Base-by-base conservation (phyloP, 2,329 filamentous ascomycete species). In the Fusarium sp. region DNA sequence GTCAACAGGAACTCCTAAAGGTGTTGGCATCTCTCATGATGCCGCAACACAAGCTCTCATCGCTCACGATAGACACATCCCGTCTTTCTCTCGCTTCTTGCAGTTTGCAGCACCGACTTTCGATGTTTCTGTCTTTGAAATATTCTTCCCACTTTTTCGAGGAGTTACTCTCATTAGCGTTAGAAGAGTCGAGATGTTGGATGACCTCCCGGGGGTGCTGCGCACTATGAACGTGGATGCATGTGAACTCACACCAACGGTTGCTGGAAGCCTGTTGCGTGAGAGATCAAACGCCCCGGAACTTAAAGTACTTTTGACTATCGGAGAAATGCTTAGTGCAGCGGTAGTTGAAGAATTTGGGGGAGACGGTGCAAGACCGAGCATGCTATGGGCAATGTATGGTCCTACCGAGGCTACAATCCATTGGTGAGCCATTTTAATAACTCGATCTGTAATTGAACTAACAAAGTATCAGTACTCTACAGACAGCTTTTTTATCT, bases 51-150 rank as follows among this genome's bases (percentile, higher is more conserved):
- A 97, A 76, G 93, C 91, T 56, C 79, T 97, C 9, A 83, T 97
- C 42, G 92, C 93, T 3, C 94, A 97, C 74, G 85, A 96, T 72
- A 83, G 81, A 45, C 88, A 94, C 70, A 89, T 97, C 39, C 94
- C 94, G 3, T 38, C 52, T 0, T 97, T 97, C 74, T 82, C 83
- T 17, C 87, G 93, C 44, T 97, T 97, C 76, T 85, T 97, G 1
- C 94, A 97, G 76, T 97, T 97, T 76, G 94, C 94, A 6, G 91
- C 93, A 4, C 93, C 94, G 1, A 97, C 94, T 0, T 97, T 97
- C 75, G 94, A 97, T 77, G 94, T 97, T 9, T 97, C 93, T 0
- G 90, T 97, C 7, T 97, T 97, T 75, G 94, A 97, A 75, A 94
- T 96, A 8, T 97, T 97, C 83, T 97, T 97, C 68, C 91, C 94